Evolutionary conservation across 2,329 filamentous ascomycete species (phyloP).

Genomic region (Monilinia aucupariae): DNA sequence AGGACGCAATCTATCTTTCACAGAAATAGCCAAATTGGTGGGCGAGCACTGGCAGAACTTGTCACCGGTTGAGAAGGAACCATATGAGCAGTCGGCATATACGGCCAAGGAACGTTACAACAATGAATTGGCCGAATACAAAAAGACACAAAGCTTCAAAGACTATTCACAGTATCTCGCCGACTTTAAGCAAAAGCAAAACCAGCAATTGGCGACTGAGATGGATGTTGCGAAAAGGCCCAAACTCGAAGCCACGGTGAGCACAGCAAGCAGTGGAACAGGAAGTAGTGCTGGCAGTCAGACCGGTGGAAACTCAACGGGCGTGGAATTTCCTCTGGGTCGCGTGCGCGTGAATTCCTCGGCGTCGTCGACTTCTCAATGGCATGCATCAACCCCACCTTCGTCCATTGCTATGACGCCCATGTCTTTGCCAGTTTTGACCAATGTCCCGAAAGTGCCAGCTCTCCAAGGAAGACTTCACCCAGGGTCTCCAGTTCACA

Average conservation of each 20-base stretch:
- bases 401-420: conserved; percentile 1
- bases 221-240: conserved; percentile 32
- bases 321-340: conserved; percentile 20
- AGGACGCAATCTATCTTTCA: conserved; percentile 71
- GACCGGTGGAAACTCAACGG: neutral
- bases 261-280: conserved; percentile 28
- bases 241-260: conserved; percentile 31
- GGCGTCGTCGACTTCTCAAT: conserved; percentile 23
- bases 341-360: conserved; percentile 26
- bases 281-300: conserved; percentile 25
- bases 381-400: conserved; percentile 21
- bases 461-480: conserved; percentile 10
- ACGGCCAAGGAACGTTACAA: conserved; percentile 72
- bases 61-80: conserved; percentile 60
- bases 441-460: conserved; percentile 4
- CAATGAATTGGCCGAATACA: conserved; percentile 66
- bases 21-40: conserved; percentile 76
- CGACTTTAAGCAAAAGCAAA: conserved; percentile 73
- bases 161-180: conserved; percentile 67
- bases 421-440: conserved; percentile 18
- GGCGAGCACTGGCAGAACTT: conserved; percentile 78
- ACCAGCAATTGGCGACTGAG: conserved; percentile 42
- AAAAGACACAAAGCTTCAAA: conserved; percentile 65
- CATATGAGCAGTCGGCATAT: conserved; percentile 66
- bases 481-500: conserved; percentile 24